Evolutionary conservation across 2,329 filamentous ascomycete genomes (phyloP).

Genomic region (Xylariaceae sp.): DNA sequence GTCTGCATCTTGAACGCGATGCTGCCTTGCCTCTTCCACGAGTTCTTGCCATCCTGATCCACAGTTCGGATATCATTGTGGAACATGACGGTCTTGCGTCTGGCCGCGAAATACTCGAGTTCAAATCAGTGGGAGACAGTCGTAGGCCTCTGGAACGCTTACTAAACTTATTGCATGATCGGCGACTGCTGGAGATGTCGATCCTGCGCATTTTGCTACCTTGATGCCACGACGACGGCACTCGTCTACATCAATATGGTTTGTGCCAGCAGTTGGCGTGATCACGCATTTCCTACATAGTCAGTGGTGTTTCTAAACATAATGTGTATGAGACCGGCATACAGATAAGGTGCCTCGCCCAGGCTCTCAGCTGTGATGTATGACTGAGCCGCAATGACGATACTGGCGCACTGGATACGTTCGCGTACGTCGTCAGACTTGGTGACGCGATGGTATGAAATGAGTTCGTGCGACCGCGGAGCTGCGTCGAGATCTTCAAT

Average conservation of each 20-base stretch:
- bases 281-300: slow-evolving; percentile 26
- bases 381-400: slow-evolving; percentile 21
- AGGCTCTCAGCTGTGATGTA: slow-evolving; percentile 22
- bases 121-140: slow-evolving; percentile 1
- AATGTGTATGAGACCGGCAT: neutral
- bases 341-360: slow-evolving; percentile 29
- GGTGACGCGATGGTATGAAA: slow-evolving; percentile 18
- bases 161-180: slow-evolving; percentile 30
- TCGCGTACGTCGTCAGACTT: slow-evolving; percentile 15
- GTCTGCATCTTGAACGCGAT: slow-evolving; percentile 23
- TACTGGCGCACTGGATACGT: slow-evolving; percentile 28
- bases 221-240: slow-evolving; percentile 25
- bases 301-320: neutral
- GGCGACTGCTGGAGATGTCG: slow-evolving; percentile 22
- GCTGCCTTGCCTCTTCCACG: slow-evolving; percentile 24
- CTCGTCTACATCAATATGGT: slow-evolving; percentile 28
- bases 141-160: neutral
- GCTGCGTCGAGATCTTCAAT: slow-evolving; percentile 20
- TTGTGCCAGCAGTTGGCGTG: slow-evolving; percentile 21
- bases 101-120: slow-evolving; percentile 29
- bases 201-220: slow-evolving; percentile 22
- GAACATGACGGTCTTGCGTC: slow-evolving; percentile 27
- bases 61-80: slow-evolving; percentile 20
- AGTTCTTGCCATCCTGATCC: slow-evolving; percentile 16
- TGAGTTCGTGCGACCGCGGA: slow-evolving; percentile 22